Percentiles rank a stretch among this genome's conserved stretches.
phyloP scores from a whole-genome alignment of 306 rosid species.

The Alnus rubra region DNA sequence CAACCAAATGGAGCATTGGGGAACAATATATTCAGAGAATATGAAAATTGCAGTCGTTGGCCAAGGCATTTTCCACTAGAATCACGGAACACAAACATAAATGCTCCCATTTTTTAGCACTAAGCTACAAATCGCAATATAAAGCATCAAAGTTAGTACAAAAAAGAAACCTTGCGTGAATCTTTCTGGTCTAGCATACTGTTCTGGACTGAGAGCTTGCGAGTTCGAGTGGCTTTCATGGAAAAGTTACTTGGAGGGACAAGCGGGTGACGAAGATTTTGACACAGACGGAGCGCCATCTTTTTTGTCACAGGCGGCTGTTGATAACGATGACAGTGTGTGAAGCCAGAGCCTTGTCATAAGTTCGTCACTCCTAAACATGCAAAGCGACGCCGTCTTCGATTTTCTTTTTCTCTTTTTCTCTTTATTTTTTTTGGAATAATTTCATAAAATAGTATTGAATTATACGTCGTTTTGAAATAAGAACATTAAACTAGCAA shows the following conservation, averaged over 20 bases:
- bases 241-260: slow-evolving; percentile 31
- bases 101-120: too few relatives aligned
- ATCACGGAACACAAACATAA: not conserved
- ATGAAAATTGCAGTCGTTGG: not conserved
- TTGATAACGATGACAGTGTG: not conserved
- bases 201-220: slow-evolving; percentile 46
- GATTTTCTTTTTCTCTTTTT: too few relatives aligned
- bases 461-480: too few relatives aligned
- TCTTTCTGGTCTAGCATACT: slow-evolving; percentile 28
- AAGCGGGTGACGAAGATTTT: slow-evolving; percentile 38
- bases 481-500: too few relatives aligned
- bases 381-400: too few relatives aligned
- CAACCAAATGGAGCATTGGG: not conserved
- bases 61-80: not conserved
- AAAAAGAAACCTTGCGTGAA: slow-evolving; percentile 53
- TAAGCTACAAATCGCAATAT: not conserved
- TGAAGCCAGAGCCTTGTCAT: too few relatives aligned
- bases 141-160: not conserved
- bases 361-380: too few relatives aligned
- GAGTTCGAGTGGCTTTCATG: slow-evolving; percentile 13
- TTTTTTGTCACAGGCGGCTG: too few relatives aligned
- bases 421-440: too few relatives aligned
- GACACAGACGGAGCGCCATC: slow-evolving; percentile 61
- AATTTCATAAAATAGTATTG: too few relatives aligned
- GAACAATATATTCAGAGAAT: not conserved